These are phyloP conservation scores for Venturia carpophila DNA, from an alignment of 2,329 filamentous ascomycete species.

Conservation along the genomic window DNA sequence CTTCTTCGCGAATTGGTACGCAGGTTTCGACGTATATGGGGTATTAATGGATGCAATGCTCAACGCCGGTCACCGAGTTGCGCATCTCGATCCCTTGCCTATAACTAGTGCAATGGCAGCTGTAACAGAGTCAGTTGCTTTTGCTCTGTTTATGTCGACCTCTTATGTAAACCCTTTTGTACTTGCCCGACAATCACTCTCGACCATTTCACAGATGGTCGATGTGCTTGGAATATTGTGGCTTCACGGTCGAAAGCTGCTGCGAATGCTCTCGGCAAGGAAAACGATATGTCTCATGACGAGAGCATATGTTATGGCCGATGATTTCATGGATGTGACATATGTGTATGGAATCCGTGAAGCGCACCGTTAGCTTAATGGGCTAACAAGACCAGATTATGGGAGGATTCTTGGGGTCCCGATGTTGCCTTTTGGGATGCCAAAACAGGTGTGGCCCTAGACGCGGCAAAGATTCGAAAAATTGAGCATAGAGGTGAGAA, in stretches of 20 bases:
- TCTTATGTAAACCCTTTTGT: background rate
- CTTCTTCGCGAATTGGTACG: too few relatives aligned
- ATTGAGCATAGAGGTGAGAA: too few relatives aligned
- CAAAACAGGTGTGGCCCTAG: too few relatives aligned
- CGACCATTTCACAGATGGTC: constrained; percentile 7
- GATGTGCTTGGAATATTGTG: constrained; percentile 10
- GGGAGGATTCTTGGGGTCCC: too few relatives aligned
- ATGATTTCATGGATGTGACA: constrained; percentile 11
- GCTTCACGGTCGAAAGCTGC: background rate
- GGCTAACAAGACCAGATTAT: constrained; percentile 6
- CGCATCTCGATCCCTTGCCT: background rate
- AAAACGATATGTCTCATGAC: background rate
- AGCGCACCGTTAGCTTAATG: background rate
- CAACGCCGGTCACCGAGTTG: background rate
- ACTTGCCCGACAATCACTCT: constrained; percentile 5
- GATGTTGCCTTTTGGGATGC: too few relatives aligned
- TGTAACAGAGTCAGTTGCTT: background rate
- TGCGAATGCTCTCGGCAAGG: too few relatives aligned
- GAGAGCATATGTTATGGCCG: background rate
- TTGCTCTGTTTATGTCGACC: background rate
- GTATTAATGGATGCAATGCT: background rate
- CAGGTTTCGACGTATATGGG: constrained; percentile 12
- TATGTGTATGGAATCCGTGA: background rate
- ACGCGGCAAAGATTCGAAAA: too few relatives aligned
- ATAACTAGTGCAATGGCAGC: background rate